Evolutionary conservation across 495 filamentous ascomycete genomes (phyloP).

Genomic region (Lasiosphaeria miniovina): DNA sequence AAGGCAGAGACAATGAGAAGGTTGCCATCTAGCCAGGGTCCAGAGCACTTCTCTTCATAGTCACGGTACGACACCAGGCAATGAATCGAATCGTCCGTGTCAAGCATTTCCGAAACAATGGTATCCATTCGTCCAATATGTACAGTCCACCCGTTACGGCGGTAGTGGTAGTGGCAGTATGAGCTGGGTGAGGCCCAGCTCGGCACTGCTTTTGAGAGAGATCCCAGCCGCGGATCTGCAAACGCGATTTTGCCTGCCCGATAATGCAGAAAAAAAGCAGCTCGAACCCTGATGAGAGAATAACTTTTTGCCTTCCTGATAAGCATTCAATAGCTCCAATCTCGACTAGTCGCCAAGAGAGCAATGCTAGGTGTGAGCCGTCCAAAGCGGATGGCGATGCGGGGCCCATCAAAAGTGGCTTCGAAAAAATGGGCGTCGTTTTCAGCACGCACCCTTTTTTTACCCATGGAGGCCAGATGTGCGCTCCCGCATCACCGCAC

Average conservation of each 20-base stretch:
- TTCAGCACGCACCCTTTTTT: conserved; percentile 18
- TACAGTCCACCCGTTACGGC: conserved; percentile 20
- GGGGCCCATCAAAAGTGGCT: background rate
- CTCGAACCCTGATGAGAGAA: background rate
- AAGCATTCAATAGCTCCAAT: background rate
- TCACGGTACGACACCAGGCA: too few species aligned
- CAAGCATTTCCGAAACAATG: conserved; percentile 14
- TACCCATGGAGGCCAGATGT: conserved; percentile 54
- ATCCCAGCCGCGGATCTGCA: background rate
- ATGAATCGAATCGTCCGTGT: too few species aligned
- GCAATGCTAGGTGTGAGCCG: background rate
- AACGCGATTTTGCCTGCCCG: conserved; percentile 8
- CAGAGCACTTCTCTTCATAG: too few species aligned
- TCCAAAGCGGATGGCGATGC: background rate
- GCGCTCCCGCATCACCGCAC: conserved; percentile 67
- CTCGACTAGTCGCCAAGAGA: background rate
- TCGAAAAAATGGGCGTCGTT: conserved; percentile 3
- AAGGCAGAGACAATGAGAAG: too few species aligned
- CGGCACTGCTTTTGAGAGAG: conserved; percentile 3
- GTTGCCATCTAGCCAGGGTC: too few species aligned
- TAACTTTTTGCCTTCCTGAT: conserved; percentile 1
- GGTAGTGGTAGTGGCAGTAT: background rate
- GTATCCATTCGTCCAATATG: conserved; percentile 26
- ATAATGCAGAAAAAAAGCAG: conserved; percentile 6
- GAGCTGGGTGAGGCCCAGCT: conserved; percentile 1